These are phyloP conservation scores for Fusarium compactum DNA, from an alignment of 2,329 filamentous ascomycete genomes.

Conservation along the genomic window DNA sequence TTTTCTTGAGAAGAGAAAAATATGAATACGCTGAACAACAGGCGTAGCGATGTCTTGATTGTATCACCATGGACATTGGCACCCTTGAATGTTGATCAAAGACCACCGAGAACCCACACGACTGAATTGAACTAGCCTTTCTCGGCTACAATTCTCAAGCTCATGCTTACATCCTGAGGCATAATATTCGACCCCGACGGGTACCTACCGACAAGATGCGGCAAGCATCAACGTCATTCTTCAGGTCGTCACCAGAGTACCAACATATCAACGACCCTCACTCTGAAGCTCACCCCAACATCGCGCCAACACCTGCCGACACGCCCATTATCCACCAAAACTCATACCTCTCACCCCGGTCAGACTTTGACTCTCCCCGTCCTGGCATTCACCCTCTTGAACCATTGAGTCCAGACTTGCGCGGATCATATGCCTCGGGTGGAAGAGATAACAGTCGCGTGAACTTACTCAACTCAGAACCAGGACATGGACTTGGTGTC, in stretches of 20 bases:
- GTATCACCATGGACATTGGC: fast-evolving
- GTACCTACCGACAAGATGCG: background rate
- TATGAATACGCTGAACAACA: background rate
- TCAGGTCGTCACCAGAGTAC: slow-evolving; percentile 4
- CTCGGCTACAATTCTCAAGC: background rate
- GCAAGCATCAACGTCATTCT: background rate
- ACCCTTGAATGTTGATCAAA: background rate
- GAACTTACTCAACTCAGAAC: background rate
- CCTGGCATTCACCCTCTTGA: background rate
- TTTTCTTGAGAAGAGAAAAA: background rate
- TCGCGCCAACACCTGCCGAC: background rate
- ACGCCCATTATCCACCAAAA: background rate
- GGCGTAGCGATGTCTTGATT: background rate
- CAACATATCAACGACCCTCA: background rate
- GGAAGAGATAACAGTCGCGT: slow-evolving; percentile 8
- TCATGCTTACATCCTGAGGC: background rate
- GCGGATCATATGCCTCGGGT: background rate
- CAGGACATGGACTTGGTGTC: background rate
- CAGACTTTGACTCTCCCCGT: slow-evolving; percentile 2
- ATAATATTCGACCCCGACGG: background rate
- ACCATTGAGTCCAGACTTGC: background rate
- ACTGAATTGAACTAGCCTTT: background rate
- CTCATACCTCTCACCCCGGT: slow-evolving; percentile 6
- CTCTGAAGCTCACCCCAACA: background rate
- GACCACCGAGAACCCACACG: background rate